Percentiles rank a stretch among this genome's conserved stretches.
These are phyloP conservation scores for Aspergillus leporis DNA, from an alignment of 495 filamentous ascomycete genomes.

Conservation along the genomic window DNA sequence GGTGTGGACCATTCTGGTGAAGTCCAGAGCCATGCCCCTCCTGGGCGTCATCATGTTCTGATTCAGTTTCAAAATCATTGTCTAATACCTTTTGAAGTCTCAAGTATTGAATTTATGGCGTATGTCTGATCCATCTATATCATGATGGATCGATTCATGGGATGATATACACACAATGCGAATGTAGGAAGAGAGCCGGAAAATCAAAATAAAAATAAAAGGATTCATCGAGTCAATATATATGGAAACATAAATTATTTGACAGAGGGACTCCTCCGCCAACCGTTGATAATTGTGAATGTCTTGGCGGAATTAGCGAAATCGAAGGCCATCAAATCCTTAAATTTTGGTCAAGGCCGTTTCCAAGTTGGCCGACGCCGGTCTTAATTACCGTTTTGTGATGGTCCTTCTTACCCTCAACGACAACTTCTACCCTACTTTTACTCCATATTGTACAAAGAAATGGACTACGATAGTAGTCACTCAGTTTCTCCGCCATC, in stretches of 20 bases:
- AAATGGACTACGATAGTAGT: too few species aligned
- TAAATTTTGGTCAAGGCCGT: too few species aligned
- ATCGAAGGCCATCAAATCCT: neutral
- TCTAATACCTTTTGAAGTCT: neutral
- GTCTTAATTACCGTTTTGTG: too few species aligned
- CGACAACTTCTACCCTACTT: too few species aligned
- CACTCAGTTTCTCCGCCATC: too few species aligned
- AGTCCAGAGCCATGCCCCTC: neutral
- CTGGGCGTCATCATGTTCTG: neutral
- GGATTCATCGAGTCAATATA: too few species aligned
- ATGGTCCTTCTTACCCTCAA: too few species aligned
- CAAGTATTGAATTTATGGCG: neutral
- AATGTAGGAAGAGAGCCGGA: neutral
- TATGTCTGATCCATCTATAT: neutral
- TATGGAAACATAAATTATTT: neutral
- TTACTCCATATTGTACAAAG: too few species aligned
- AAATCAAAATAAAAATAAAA: too few species aligned
- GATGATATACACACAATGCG: neutral
- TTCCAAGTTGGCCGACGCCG: too few species aligned
- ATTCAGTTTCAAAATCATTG: neutral
- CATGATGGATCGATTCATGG: neutral
- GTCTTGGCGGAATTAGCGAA: neutral
- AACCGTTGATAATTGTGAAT: too few species aligned
- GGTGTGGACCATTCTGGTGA: neutral
- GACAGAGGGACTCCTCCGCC: neutral